Percentiles rank a stretch among this genome's conserved stretches.
phyloP scores from a whole-genome alignment of 2,329 filamentous ascomycete species.

The Myriosclerotinia scirpicola region DNA sequence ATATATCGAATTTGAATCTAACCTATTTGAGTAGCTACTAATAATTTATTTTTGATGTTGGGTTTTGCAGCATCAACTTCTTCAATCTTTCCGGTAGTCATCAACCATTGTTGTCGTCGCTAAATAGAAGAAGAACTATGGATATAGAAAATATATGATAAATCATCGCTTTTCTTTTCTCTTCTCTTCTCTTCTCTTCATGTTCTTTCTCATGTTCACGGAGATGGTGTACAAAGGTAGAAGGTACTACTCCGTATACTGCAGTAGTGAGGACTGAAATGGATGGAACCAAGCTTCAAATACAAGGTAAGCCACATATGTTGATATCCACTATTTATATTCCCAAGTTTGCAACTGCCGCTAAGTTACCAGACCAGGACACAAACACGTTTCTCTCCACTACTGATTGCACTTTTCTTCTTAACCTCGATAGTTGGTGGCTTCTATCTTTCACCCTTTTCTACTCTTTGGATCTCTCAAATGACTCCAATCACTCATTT shows the following conservation, averaged over 20 bases:
- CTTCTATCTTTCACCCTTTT: not conserved
- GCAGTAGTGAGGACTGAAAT: not conserved
- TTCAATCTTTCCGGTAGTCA: too few species aligned
- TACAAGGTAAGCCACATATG: not conserved
- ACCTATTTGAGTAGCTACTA: not conserved
- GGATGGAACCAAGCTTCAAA: too few species aligned
- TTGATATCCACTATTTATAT: not conserved
- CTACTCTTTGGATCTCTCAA: not conserved
- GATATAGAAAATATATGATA: not conserved
- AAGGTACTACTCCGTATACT: not conserved
- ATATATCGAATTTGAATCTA: not conserved
- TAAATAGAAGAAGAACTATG: not conserved
- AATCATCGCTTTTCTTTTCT: not conserved
- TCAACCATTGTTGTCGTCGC: too few species aligned
- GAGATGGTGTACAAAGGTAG: not conserved
- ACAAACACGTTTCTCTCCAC: slow-evolving; percentile 4
- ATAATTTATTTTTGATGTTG: not conserved
- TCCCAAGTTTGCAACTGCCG: not conserved
- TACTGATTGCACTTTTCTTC: not conserved
- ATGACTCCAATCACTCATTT: not conserved
- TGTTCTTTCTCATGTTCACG: not conserved
- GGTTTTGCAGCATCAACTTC: too few species aligned
- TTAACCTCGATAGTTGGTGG: not conserved
- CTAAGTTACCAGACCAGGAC: slow-evolving; percentile 1
- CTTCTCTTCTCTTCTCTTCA: not conserved